Conservation (phyloP, 495 filamentous ascomycete genomes). For the Podospora pseudoanserina region DNA sequence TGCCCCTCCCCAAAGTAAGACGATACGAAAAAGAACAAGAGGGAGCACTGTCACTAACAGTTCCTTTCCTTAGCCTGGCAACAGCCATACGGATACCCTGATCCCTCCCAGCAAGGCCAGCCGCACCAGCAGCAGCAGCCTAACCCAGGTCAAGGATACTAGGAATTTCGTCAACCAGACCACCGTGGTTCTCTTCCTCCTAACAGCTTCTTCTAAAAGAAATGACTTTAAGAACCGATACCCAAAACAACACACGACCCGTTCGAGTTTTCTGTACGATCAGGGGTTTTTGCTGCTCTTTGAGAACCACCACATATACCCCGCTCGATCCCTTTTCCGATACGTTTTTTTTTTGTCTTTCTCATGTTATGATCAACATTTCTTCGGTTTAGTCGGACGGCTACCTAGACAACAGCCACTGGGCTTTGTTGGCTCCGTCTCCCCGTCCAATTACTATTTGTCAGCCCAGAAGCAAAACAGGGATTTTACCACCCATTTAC, state of each 20-base stretch:
- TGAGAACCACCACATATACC: constrained; percentile 15
- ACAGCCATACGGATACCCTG: constrained; percentile 39
- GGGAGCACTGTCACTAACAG: constrained; percentile 6
- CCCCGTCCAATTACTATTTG: too few relatives aligned
- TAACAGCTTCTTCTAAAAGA: constrained; percentile 4
- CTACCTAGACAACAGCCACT: neutral
- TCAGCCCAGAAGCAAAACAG: too few relatives aligned
- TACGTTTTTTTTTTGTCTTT: constrained; percentile 1
- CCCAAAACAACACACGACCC: neutral
- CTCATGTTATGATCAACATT: neutral
- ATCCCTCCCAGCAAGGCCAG: constrained; percentile 34
- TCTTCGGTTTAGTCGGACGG: neutral
- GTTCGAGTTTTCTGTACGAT: constrained; percentile 26
- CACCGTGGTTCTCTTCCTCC: neutral
- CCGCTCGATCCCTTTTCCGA: constrained; percentile 8
- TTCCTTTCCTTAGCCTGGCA: constrained; percentile 20
- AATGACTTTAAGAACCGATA: neutral
- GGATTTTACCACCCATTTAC: too few relatives aligned
- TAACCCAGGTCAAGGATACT: constrained; percentile 32
- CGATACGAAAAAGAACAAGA: constrained; percentile 9
- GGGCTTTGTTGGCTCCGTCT: neutral
- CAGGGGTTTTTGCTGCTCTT: constrained; percentile 23
- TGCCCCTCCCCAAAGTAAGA: constrained; percentile 43
- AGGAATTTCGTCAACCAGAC: constrained; percentile 4
- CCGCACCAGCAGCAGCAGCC: constrained; percentile 36